Conservation (phyloP, 495 filamentous ascomycete species). For the Lasiosphaeriaceae sp. region DNA sequence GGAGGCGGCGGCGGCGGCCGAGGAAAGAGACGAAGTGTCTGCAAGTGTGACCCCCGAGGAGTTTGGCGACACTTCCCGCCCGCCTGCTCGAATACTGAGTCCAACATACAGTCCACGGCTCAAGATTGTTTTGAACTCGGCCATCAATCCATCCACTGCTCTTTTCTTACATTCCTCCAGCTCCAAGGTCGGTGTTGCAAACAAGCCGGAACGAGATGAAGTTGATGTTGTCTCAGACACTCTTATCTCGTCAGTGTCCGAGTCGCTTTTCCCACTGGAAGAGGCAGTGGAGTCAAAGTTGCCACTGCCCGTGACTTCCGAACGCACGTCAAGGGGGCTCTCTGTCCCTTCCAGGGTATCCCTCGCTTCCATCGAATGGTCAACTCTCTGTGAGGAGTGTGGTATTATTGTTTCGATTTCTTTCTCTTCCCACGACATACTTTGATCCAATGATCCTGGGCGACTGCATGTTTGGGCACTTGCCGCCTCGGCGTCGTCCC, state of each 20-base stretch:
- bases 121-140: not conserved
- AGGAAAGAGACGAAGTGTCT: not conserved
- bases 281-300: not conserved
- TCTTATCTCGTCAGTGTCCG: not conserved
- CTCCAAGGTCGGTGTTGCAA: not conserved
- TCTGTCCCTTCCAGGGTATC: too few species aligned
- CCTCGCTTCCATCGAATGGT: too few species aligned
- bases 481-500: too few species aligned
- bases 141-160: not conserved
- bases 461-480: too few species aligned
- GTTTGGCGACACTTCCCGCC: not conserved
- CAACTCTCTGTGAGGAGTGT: too few species aligned
- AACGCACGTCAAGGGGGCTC: too few species aligned
- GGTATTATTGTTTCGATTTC: too few species aligned
- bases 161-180: slow-evolving; percentile 1
- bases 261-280: not conserved
- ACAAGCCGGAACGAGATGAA: not conserved
- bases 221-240: not conserved
- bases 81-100: not conserved
- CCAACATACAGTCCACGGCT: not conserved
- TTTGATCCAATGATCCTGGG: too few species aligned
- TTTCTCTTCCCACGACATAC: too few species aligned
- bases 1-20: not conserved
- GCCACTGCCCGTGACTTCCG: not conserved
- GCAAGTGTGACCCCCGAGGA: too few species aligned